Conservation (phyloP, 2,329 filamentous ascomycete genomes). For the Sphaerostilbella broomeana region DNA sequence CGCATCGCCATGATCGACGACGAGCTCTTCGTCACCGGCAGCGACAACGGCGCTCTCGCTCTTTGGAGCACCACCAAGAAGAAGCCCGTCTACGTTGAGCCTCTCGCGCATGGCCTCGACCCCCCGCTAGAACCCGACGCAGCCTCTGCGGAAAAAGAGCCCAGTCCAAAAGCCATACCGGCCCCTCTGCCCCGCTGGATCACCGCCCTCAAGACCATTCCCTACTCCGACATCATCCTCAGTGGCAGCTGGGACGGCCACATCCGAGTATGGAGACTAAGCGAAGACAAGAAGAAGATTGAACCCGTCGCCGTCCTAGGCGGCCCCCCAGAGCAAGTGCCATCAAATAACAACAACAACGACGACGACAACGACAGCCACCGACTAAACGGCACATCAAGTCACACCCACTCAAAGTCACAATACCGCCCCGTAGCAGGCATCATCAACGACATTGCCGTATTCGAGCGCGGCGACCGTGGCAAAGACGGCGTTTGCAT, state of each 20-base stretch:
- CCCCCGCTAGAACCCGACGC: slow-evolving; percentile 59
- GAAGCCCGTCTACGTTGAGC: slow-evolving; percentile 77
- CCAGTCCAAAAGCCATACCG: slow-evolving; percentile 53
- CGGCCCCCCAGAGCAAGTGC: slow-evolving; percentile 12
- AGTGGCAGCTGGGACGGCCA: slow-evolving; percentile 89
- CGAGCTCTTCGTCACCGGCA: slow-evolving; percentile 84
- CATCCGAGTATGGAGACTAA: slow-evolving; percentile 78
- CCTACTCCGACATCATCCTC: slow-evolving; percentile 83
- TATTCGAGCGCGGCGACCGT: slow-evolving; percentile 77
- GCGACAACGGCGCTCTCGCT: slow-evolving; percentile 79
- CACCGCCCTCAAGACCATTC: slow-evolving; percentile 78
- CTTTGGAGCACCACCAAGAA: slow-evolving; percentile 92
- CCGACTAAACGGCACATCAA: slow-evolving; percentile 17
- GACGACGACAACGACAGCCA: slow-evolving; percentile 3
- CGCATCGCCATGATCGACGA: slow-evolving; percentile 85
- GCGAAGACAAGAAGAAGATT: slow-evolving; percentile 73
- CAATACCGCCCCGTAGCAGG: slow-evolving; percentile 50
- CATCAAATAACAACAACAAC: slow-evolving; percentile 1
- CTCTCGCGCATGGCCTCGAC: slow-evolving; percentile 80
- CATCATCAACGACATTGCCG: slow-evolving; percentile 79
- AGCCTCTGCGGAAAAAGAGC: slow-evolving; percentile 65
- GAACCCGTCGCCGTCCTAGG: slow-evolving; percentile 65
- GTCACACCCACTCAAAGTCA: slow-evolving; percentile 24
- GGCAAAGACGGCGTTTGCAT: slow-evolving; percentile 74
- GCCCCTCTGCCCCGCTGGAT: slow-evolving; percentile 75